Conservation (phyloP, 208 protist genomes). For the Acanthamoeba royreba region DNA sequence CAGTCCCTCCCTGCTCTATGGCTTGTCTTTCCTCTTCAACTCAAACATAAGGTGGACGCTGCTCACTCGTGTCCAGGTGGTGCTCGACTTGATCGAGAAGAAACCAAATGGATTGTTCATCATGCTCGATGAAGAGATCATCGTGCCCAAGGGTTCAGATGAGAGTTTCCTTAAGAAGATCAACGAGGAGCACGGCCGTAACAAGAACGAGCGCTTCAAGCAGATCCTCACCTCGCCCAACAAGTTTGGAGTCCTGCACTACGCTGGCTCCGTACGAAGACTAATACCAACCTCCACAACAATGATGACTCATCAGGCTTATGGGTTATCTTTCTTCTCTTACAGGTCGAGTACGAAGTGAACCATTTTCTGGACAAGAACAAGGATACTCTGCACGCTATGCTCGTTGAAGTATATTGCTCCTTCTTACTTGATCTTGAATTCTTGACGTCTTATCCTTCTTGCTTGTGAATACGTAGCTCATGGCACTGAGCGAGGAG, state of each 20-base stretch:
- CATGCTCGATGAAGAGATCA: conserved; percentile 84
- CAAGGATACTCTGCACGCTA: conserved; percentile 73
- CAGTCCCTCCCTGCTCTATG: conserved; percentile 73
- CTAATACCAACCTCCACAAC: not conserved
- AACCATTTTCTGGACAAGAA: conserved; percentile 80
- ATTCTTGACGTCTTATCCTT: not conserved
- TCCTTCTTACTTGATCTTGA: not conserved
- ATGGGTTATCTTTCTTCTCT: not conserved
- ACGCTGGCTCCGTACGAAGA: conserved; percentile 86
- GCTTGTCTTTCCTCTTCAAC: not conserved
- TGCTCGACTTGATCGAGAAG: conserved; percentile 74
- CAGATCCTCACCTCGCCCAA: conserved; percentile 43
- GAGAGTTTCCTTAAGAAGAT: conserved; percentile 13
- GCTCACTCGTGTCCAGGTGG: not conserved
- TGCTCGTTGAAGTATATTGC: conserved; percentile 3
- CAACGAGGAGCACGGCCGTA: not conserved
- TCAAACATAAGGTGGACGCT: too few relatives aligned
- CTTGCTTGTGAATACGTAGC: not conserved
- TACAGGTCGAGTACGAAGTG: conserved; percentile 79
- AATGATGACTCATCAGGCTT: not conserved
- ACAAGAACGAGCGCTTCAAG: conserved; percentile 25
- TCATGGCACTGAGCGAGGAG: not conserved
- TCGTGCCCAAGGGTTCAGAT: conserved; percentile 76
- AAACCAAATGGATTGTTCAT: conserved; percentile 80
- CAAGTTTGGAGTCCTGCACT: conserved; percentile 90